These are phyloP conservation scores for Persicaria tinctoria DNA, from an alignment of 148 eudicot species.

Conservation along the genomic window DNA sequence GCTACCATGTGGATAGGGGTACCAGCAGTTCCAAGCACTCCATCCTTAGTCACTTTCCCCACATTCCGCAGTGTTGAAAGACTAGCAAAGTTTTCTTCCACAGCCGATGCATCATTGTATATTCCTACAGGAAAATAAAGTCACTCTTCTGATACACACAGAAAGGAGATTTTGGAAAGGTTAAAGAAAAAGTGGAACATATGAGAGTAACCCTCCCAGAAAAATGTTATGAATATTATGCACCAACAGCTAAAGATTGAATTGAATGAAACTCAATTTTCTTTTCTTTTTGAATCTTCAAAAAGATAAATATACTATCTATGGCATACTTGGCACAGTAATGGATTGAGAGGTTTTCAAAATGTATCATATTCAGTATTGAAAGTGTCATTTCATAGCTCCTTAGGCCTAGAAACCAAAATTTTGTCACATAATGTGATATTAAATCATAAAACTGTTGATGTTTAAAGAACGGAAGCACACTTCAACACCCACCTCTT, in stretches of 20 bases:
- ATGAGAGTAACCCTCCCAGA: not conserved
- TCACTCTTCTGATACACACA: not conserved
- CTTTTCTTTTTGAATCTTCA: not conserved
- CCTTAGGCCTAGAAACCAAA: not conserved
- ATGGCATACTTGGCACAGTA: not conserved
- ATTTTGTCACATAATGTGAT: not conserved
- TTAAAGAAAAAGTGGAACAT: not conserved
- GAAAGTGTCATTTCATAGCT: not conserved
- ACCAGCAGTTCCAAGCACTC: slow-evolving; percentile 79
- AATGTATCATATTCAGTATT: slow-evolving; percentile 3
- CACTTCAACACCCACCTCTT: slow-evolving; percentile 38
- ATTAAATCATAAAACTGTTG: not conserved
- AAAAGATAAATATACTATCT: not conserved
- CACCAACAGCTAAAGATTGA: no score
- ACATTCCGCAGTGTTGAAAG: slow-evolving; percentile 68
- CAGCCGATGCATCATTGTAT: slow-evolving; percentile 25
- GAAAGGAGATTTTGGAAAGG: not conserved
- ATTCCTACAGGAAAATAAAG: slow-evolving; percentile 34
- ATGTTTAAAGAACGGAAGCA: not conserved
- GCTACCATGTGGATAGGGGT: slow-evolving; percentile 95
- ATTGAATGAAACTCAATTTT: no score
- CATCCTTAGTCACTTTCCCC: slow-evolving; percentile 67
- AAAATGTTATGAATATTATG: no score
- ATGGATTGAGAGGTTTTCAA: not conserved
- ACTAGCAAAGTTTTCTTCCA: slow-evolving; percentile 57